A percentile compares a stretch with the other conserved stretches of the same genome.
These are phyloP conservation scores for Oryza meridionalis DNA, from an alignment of 176 grass and related monocot genomes.

Conservation along the genomic window DNA sequence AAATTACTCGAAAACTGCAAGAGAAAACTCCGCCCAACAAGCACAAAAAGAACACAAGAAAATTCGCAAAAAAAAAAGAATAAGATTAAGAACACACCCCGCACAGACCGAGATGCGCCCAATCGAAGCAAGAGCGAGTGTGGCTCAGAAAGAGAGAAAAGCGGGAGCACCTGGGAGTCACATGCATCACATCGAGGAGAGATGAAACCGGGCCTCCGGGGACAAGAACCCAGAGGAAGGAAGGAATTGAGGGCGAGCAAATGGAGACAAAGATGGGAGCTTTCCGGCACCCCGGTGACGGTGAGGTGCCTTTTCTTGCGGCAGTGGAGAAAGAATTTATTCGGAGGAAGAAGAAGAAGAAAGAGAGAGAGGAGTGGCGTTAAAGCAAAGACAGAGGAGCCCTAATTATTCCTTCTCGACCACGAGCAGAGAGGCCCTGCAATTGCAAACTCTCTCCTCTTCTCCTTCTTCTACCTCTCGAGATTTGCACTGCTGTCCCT, in stretches of 20 bases:
- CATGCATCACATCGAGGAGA: slow-evolving; percentile 15
- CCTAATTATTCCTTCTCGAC: slow-evolving; percentile 28
- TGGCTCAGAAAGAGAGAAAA: neutral
- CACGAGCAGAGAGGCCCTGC: neutral
- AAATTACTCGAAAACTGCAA: neutral
- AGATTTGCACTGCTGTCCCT: neutral
- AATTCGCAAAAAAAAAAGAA: neutral
- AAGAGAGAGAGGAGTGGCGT: slow-evolving; percentile 17
- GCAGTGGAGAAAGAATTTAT: slow-evolving; percentile 50
- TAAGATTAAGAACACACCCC: neutral
- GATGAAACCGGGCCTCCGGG: neutral
- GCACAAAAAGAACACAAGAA: neutral
- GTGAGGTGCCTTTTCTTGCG: slow-evolving; percentile 36
- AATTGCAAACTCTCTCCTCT: neutral
- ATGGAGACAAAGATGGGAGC: slow-evolving; percentile 34
- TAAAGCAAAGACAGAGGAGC: slow-evolving; percentile 30
- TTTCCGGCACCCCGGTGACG: neutral
- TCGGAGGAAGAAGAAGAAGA: neutral
- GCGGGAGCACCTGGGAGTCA: slow-evolving; percentile 1
- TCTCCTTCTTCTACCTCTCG: neutral
- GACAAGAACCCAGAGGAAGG: neutral
- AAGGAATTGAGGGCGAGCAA: neutral
- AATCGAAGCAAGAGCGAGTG: neutral
- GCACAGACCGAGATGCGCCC: neutral
- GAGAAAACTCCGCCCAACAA: neutral